These are phyloP conservation scores for Trypanosoma scelopori DNA, from an alignment of 208 protist genomes.

Conservation along the genomic window DNA sequence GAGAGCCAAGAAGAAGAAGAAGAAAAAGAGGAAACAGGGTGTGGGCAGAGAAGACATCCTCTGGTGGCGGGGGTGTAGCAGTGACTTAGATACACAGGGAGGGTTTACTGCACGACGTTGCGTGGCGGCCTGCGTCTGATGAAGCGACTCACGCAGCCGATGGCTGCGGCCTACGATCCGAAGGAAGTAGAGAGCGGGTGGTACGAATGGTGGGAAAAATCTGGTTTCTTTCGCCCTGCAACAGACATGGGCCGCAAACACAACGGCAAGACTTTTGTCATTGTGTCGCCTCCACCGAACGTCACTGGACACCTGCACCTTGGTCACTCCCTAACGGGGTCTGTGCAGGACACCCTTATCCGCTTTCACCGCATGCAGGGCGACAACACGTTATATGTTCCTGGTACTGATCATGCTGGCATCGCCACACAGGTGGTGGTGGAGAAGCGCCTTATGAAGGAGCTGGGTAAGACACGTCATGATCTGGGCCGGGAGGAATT, in stretches of 20 bases:
- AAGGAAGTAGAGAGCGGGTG: slow-evolving; percentile 94
- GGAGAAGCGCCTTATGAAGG: slow-evolving; percentile 94
- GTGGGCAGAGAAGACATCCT: too few species aligned
- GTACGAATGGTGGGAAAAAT: slow-evolving; percentile 98
- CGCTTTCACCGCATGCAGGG: slow-evolving; percentile 97
- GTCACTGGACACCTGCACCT: slow-evolving; percentile 99
- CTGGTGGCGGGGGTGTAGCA: background rate
- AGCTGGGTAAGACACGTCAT: slow-evolving; percentile 89
- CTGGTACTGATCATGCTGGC: slow-evolving; percentile 99
- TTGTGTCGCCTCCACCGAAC: slow-evolving; percentile 99
- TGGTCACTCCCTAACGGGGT: slow-evolving; percentile 98
- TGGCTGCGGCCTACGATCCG: slow-evolving; percentile 93
- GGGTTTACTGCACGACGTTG: slow-evolving; percentile 43
- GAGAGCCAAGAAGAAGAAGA: too few species aligned
- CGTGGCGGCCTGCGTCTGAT: slow-evolving; percentile 56
- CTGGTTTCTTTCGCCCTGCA: slow-evolving; percentile 95
- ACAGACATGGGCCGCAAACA: slow-evolving; percentile 66
- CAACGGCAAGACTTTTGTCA: slow-evolving; percentile 90
- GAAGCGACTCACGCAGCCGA: slow-evolving; percentile 79
- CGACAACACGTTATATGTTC: slow-evolving; percentile 97
- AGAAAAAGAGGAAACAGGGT: too few species aligned
- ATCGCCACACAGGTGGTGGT: slow-evolving; percentile 99
- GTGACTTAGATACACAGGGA: slow-evolving; percentile 14
- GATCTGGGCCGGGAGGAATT: slow-evolving; percentile 98
- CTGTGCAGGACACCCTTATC: slow-evolving; percentile 95